These are phyloP conservation scores for Henckelia pumila DNA, from an alignment of 257 asterid genomes.

Conservation along the genomic window DNA sequence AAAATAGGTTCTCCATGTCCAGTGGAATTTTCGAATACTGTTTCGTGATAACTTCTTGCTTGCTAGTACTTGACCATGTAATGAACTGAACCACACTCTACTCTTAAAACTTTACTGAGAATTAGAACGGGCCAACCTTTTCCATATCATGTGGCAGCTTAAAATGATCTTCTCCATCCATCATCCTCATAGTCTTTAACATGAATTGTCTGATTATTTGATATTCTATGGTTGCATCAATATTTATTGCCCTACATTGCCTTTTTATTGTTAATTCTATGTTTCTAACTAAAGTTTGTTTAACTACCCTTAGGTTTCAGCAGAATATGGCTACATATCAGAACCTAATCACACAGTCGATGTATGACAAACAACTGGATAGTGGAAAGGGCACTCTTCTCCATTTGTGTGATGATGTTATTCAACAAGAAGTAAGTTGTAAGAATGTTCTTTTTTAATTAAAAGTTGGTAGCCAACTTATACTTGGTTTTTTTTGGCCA, in stretches of 20 bases:
- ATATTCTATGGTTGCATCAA: background rate
- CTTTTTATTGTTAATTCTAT: slow-evolving; percentile 22
- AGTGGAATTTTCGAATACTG: background rate
- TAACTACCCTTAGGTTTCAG: slow-evolving; percentile 64
- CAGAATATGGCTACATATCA: slow-evolving; percentile 90
- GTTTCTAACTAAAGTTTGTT: slow-evolving; percentile 34
- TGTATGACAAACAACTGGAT: slow-evolving; percentile 98
- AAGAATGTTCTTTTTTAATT: slow-evolving; percentile 16
- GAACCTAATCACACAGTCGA: slow-evolving; percentile 92
- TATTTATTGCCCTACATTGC: slow-evolving; percentile 4
- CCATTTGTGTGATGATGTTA: slow-evolving; percentile 97
- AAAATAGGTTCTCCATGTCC: slow-evolving; percentile 6
- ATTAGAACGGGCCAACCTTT: background rate
- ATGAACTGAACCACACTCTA: slow-evolving; percentile 7
- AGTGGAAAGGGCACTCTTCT: slow-evolving; percentile 98
- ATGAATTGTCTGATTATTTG: slow-evolving; percentile 14
- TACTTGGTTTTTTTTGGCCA: background rate
- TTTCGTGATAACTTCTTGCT: slow-evolving; percentile 17
- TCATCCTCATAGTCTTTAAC: background rate
- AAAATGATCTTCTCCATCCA: slow-evolving; percentile 3
- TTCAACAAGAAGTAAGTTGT: slow-evolving; percentile 86
- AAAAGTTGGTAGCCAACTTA: slow-evolving; percentile 9
- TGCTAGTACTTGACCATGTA: slow-evolving; percentile 6
- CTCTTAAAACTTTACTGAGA: background rate
- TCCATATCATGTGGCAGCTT: background rate